phyloP scores from a whole-genome alignment of 345 rosid genomes.

The Lagerstroemia speciosa region DNA sequence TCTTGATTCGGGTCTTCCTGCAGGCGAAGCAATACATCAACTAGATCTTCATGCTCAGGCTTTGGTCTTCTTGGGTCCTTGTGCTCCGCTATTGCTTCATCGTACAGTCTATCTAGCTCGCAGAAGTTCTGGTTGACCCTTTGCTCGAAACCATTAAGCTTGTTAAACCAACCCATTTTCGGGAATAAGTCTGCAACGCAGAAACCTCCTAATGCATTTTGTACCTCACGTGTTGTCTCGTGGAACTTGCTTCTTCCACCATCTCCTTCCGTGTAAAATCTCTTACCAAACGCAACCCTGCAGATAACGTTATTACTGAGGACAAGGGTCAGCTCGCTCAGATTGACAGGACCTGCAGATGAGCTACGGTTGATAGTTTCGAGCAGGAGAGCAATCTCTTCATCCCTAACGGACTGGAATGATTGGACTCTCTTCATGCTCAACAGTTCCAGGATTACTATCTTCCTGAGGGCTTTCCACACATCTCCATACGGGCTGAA shows the following conservation, averaged over 20 bases:
- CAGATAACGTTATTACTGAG: conserved; percentile 23
- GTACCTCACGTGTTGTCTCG: conserved; percentile 16
- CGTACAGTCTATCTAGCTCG: conserved; percentile 29
- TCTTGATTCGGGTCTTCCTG: conserved; percentile 15
- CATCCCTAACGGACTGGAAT: conserved; percentile 22
- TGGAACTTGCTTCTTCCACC: conserved; percentile 15
- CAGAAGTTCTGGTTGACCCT: conserved; percentile 18
- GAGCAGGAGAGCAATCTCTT: conserved; percentile 21
- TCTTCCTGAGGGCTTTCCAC: conserved; percentile 34
- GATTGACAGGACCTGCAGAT: conserved; percentile 14
- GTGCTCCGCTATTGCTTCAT: conserved; percentile 26
- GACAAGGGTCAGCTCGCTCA: conserved; percentile 13
- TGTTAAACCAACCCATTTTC: conserved; percentile 29
- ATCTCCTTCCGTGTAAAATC: conserved; percentile 3
- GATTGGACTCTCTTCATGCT: conserved; percentile 30
- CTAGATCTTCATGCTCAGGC: conserved; percentile 24
- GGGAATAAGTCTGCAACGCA: conserved; percentile 30
- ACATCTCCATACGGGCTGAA: conserved; percentile 25
- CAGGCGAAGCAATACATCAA: conserved; percentile 23
- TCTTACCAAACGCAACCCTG: conserved; percentile 26
- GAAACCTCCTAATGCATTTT: conserved; percentile 18
- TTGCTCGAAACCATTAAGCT: conserved; percentile 24
- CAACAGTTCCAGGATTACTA: conserved; percentile 22
- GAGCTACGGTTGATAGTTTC: conserved; percentile 9
- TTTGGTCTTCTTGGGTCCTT: conserved; percentile 15